Evolutionary conservation across 2,329 filamentous ascomycete genomes (phyloP).

Genomic region (Blastomyces silverae): DNA sequence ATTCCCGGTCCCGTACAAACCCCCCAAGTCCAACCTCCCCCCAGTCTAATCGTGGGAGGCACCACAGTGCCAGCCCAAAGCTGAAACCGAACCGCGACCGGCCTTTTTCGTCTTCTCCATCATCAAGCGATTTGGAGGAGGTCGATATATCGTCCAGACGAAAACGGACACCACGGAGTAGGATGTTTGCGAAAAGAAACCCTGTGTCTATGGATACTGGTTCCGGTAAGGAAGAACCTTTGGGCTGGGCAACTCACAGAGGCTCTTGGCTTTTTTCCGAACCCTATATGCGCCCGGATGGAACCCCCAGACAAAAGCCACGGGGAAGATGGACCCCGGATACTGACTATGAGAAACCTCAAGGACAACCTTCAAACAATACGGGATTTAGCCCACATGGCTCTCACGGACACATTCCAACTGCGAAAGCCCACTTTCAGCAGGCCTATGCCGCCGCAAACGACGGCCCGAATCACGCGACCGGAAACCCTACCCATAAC

Average conservation of each 20-base stretch:
- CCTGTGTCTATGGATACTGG: constrained; percentile 25
- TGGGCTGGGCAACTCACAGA: constrained; percentile 19
- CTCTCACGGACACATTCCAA: neutral
- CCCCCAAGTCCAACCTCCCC: constrained; percentile 32
- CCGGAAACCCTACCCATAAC: neutral
- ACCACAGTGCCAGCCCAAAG: constrained; percentile 43
- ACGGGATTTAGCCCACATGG: constrained; percentile 7
- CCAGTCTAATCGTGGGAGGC: constrained; percentile 27
- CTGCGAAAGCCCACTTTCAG: neutral
- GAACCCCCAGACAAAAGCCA: constrained; percentile 3
- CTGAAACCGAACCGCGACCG: constrained; percentile 30
- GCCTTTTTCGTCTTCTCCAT: constrained; percentile 34
- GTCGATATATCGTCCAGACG: constrained; percentile 30
- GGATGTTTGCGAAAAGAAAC: constrained; percentile 30
- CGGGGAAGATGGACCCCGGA: constrained; percentile 22
- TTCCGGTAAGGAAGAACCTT: constrained; percentile 31
- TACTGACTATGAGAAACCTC: constrained; percentile 26
- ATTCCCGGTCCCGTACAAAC: constrained; percentile 32
- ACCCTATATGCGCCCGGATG: constrained; percentile 19
- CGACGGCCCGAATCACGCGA: neutral
- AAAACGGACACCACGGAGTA: constrained; percentile 39
- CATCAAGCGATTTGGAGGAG: constrained; percentile 36
- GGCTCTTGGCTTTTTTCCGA: constrained; percentile 22
- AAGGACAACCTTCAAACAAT: constrained; percentile 32
- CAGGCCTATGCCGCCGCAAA: neutral